Percentiles rank a stretch among this genome's conserved stretches.
phyloP scores from a whole-genome alignment of 2,329 filamentous ascomycete species.

The Hymenoscyphus fructigenus region DNA sequence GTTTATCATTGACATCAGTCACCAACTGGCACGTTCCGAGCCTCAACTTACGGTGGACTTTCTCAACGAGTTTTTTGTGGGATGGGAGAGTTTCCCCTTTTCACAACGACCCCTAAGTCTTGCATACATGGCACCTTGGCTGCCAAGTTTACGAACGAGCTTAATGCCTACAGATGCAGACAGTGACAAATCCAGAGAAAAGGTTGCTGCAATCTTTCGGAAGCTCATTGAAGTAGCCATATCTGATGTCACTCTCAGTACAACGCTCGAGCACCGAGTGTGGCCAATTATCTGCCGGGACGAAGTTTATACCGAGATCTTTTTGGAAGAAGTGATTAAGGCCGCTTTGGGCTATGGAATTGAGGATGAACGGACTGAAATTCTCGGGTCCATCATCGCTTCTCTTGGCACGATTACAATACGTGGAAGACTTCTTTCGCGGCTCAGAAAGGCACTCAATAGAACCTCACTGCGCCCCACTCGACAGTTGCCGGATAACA shows the following conservation, averaged over 20 bases:
- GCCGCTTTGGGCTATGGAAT: constrained; percentile 58
- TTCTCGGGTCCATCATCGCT: constrained; percentile 60
- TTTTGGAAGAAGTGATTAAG: constrained; percentile 66
- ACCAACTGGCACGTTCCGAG: constrained; percentile 60
- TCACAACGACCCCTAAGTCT: constrained; percentile 66
- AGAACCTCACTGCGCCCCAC: constrained; percentile 67
- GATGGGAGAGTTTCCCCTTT: constrained; percentile 68
- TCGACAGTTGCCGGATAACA: constrained; percentile 62
- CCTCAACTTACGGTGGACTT: constrained; percentile 69
- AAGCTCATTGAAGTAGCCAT: constrained; percentile 67
- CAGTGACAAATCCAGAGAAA: constrained; percentile 65
- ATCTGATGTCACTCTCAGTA: constrained; percentile 57
- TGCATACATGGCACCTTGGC: constrained; percentile 70
- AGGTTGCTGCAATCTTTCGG: constrained; percentile 61
- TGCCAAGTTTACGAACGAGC: constrained; percentile 59
- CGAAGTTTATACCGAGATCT: constrained; percentile 64
- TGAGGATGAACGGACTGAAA: constrained; percentile 59
- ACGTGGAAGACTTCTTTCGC: constrained; percentile 63
- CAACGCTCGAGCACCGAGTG: constrained; percentile 62
- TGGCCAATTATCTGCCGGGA: constrained; percentile 66
- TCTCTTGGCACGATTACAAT: constrained; percentile 65
- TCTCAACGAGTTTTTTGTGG: constrained; percentile 70
- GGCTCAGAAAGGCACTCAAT: constrained; percentile 65
- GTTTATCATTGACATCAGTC: constrained; percentile 66
- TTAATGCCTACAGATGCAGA: constrained; percentile 60